Base-by-base conservation (phyloP, 768 basidiomycete species). In the Mycena alexandri region DNA sequence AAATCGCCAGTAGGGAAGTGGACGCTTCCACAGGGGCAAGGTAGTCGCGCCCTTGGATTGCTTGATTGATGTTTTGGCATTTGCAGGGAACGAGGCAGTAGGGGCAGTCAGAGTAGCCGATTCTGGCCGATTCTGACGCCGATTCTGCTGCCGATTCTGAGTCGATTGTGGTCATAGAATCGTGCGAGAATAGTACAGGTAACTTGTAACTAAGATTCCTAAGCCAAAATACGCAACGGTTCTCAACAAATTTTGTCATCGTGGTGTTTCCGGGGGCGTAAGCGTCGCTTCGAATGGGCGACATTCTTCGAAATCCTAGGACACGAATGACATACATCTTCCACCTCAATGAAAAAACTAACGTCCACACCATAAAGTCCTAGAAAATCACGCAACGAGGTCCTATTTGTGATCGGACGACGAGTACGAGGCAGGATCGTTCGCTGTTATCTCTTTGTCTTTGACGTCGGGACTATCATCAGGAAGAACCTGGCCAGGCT, bases 391-490 rank as follows among this genome's bases (percentile, higher is more conserved):
- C 14, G n/a, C 21, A 42, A 21, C 41, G 41, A 56, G 25, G 38
- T 56, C 38, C 29, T 55, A 6, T 29, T 55, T 55, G 34, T 38
- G 36, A 21, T n/a, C n/a, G n/a, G n/a, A n/a, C n/a, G 53, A 24
- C 21, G 43, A 29, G 43, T 58, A 58, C 24, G 43, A 58, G 25
- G 42, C 56, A 44, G 56, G 7, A 58, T 58, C 42, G 42, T 29
- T 58, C 56, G 46, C n/a, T n/a, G n/a, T 55, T 38, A 41, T 55
- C 38, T 55, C 56, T 58, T 22, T 29, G n/a, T n/a, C n/a, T 46
- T 29, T 25, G 16, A 58, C 43, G 43, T 22, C 56, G 24, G 56
- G 41, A 56, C 33, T 42, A 56, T 56, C 41, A 43, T 43, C 12
- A 43, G 55, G 55, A 56, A 56, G 38, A 24, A 36, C 55, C 55